Base-by-base conservation (phyloP, 805 yeast genomes). In the Kodamaea restingae region DNA sequence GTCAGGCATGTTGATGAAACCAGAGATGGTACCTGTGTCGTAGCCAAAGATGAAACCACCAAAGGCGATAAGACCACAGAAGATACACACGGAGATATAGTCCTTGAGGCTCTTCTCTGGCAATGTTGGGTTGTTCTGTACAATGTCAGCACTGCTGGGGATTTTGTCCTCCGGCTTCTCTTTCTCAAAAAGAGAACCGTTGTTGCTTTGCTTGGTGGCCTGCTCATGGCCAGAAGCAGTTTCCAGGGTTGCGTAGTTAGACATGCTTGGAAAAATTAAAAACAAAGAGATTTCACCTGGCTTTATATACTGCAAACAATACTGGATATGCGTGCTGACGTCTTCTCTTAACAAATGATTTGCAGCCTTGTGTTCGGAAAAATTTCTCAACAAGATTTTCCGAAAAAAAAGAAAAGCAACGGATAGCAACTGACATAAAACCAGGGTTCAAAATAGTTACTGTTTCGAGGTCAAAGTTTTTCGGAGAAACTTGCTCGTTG, bases 71-170 rank as follows among this genome's bases (percentile, higher is more conserved):
- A 55, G 40, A 9, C 48, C 34, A 42, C 60, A 55, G 39, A 55
- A 54, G 15, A 50, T 30, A 11, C 32, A 30, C 4, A 30, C 21
- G 4, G 32, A 30, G 4, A 30, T 15, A 41, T 66, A 61, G 26
- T 65, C 72, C 40, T 57, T 60, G 38, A 50, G 41, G 10, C 58
- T 43, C 45, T 62, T 67, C 40, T 58, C 52, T 7, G 69, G 67
- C 40, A 63, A 37, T 3, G 49, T 31, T 4, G 48, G 49, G 27
- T 43, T 32, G 26, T 49, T 32, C 7, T 42, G 44, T 11, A 42
- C 51, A 12, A 40, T 37, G 10, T 44, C 40, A 15, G 32, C 32
- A 12, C 32, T 30, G 21, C 21, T 30, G 10, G 32, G 32, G 12
- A 30, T 17, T 4, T 15, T 9, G 32, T 30, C 32, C 32, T 30